Evolutionary conservation across 495 filamentous ascomycete genomes (phyloP), one percentile per base, ranked within the genome.

Genomic region (Aspergillus sparsus): DNA sequence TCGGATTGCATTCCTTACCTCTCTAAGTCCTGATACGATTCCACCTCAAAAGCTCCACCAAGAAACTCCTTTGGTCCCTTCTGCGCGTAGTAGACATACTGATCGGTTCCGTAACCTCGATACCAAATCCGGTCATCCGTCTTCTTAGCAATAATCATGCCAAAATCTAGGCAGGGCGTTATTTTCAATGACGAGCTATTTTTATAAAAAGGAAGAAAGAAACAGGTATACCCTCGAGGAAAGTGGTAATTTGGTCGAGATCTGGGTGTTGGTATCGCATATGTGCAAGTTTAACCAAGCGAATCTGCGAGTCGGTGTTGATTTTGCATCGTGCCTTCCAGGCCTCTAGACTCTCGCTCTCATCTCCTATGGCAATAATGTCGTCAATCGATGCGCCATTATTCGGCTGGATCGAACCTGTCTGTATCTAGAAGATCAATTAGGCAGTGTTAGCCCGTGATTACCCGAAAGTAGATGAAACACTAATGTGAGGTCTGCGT

Each of bases 101-200:
- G 82, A 53, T 86, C 83, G 32, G 73, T 70, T n/a, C 85, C 83
- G 62, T 84, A 85, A 6, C 85, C 84, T 27, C 82, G 76, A 68
- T 76, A 85, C 73, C 80, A 86, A 13, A 84, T 77, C 53, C 75
- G 78, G 52, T 78, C 70, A 32, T 77, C 74, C 6, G 77, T 64
- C 51, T 70, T 66, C 46, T 76, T 71, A 3, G 68, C 70, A 50
- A 80, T 72, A 27, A 65, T 67, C 62, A 87, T 79, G 58, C 84
- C 85, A 68, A 87, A 87, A 66, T 85, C 83, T 53, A 35, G 2
- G 2, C 27, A 5, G 3, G 50, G 18, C 11, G 18, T 15, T 0
- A 6, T 8, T 18, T 0, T 15, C 0, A 0, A 10, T n/a, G 13
- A 11, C 13, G 3, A 27, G 21, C 21, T 27, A 27, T 32, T 5